Base-by-base conservation (phyloP, 2,329 filamentous ascomycete species). In the Alternaria sp. region DNA sequence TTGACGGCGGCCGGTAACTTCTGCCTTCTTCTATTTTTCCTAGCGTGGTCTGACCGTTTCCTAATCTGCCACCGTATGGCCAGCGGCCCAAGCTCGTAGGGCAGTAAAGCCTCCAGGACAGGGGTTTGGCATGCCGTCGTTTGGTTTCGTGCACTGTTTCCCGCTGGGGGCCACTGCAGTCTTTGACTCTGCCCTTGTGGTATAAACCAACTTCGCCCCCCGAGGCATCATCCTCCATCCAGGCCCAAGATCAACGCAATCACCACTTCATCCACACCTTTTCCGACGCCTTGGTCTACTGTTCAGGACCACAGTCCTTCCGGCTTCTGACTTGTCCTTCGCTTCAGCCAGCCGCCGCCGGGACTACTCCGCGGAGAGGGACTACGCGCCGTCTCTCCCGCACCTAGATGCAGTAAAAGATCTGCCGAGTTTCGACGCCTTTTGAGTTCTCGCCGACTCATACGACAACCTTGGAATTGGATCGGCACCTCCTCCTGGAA, bases 171-270 rank as follows among this genome's bases (percentile, higher is more conserved):
- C 71, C 66, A 68, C 68, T 48, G 60, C 62, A 42, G 67, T 62
- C 58, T 48, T 48, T 64, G 56, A 65, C 65, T 61, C 48, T 61
- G 62, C 59, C 66, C 63, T 76, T 67, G 66, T 76, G 73, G 73
- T 73, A 76, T 76, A 76, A 76, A 68, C 69, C 65, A 63, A 72
- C 64, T 73, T 75, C 72, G 72, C 73, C 74, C 73, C 44, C 75
- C 70, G 60, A 69, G 61, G 51, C 61, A 66, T 62, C 51, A 39
- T 60, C 50, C 37, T 51, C 55, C 62, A 70, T 71, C 73, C 73
- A 76, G 73, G 66, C 70, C 70, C 60, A 66, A 58, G 70, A 75
- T 75, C 71, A 72, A 61, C 75, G 71, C 62, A 66, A 58, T 60
- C 62, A 51, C 52, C 34, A 36, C 64, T 62, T 44, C 52, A 67